These are phyloP conservation scores for Fusarium secorum DNA, from an alignment of 2,329 filamentous ascomycete species.

Conservation along the genomic window DNA sequence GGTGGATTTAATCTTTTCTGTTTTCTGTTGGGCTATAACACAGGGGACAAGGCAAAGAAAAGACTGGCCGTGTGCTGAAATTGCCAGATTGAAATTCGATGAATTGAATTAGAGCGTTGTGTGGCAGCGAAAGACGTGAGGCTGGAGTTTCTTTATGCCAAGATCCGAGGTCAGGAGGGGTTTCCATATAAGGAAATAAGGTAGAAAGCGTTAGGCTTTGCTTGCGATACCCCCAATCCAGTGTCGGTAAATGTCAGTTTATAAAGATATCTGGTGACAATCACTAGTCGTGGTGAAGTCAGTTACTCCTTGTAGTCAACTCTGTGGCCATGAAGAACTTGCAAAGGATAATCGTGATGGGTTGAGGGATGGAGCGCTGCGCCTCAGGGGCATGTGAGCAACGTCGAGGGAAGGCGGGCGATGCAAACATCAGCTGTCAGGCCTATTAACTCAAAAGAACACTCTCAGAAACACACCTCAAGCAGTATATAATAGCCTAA, in stretches of 20 bases:
- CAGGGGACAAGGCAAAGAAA: background rate
- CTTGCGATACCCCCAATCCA: background rate
- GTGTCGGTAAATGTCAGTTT: background rate
- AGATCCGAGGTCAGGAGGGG: slow-evolving; percentile 27
- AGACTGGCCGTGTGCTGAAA: background rate
- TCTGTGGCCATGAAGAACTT: background rate
- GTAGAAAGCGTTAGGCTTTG: background rate
- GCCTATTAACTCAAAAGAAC: background rate
- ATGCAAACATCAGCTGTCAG: background rate
- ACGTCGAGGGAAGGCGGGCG: slow-evolving; percentile 3
- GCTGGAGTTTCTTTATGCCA: slow-evolving; percentile 21
- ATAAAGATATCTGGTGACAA: background rate
- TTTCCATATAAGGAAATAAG: background rate
- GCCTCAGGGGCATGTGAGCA: slow-evolving; percentile 25
- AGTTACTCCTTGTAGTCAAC: background rate
- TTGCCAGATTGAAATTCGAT: background rate
- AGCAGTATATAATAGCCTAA: background rate
- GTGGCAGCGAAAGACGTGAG: slow-evolving; percentile 13
- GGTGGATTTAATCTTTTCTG: background rate
- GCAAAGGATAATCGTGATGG: background rate
- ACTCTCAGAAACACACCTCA: background rate
- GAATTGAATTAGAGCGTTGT: background rate
- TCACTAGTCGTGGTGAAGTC: background rate
- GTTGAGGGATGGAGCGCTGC: slow-evolving; percentile 6
- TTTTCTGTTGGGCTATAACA: background rate